Conservation (phyloP, 2,329 filamentous ascomycete species). For the Dothidotthia symphoricarpi region DNA sequence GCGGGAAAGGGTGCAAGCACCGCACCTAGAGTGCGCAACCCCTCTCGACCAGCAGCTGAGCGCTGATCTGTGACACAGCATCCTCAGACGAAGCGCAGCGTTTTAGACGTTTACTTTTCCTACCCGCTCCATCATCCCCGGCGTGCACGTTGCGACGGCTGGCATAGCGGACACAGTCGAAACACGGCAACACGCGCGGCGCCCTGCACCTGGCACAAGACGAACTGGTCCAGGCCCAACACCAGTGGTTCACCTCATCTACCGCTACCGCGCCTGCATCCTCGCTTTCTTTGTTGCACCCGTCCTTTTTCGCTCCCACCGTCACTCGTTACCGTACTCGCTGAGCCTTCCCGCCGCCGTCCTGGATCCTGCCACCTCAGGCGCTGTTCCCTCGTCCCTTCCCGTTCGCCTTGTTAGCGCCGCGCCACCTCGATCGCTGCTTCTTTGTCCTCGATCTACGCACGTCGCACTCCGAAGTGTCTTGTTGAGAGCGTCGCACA, state of each 20-base stretch:
- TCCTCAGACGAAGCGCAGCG: slow-evolving; percentile 5
- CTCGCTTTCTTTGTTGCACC: background rate
- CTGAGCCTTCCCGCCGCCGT: slow-evolving; percentile 8
- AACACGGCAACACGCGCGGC: slow-evolving; percentile 12
- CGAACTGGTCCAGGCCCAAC: slow-evolving; percentile 6
- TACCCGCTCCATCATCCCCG: background rate
- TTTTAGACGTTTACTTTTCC: slow-evolving; percentile 4
- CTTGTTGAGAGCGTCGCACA: slow-evolving; percentile 2
- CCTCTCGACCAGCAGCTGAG: slow-evolving; percentile 8
- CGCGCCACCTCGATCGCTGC: too few species aligned
- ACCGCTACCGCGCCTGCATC: slow-evolving; percentile 8
- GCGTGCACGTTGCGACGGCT: slow-evolving; percentile 1
- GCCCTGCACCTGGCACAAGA: slow-evolving; percentile 3
- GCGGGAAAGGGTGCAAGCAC: slow-evolving; percentile 4
- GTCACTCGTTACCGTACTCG: background rate
- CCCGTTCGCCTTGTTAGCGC: too few species aligned
- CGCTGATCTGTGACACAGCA: slow-evolving; percentile 8
- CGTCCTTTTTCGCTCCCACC: background rate
- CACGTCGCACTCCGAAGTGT: background rate
- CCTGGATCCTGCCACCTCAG: too few species aligned
- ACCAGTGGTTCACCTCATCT: slow-evolving; percentile 11
- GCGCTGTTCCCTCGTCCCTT: too few species aligned
- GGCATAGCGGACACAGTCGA: slow-evolving; percentile 5
- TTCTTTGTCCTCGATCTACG: too few species aligned
- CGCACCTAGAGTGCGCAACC: too few species aligned